Evolutionary conservation across 208 protist species (phyloP).

Genomic region (Phytomonas francai): DNA sequence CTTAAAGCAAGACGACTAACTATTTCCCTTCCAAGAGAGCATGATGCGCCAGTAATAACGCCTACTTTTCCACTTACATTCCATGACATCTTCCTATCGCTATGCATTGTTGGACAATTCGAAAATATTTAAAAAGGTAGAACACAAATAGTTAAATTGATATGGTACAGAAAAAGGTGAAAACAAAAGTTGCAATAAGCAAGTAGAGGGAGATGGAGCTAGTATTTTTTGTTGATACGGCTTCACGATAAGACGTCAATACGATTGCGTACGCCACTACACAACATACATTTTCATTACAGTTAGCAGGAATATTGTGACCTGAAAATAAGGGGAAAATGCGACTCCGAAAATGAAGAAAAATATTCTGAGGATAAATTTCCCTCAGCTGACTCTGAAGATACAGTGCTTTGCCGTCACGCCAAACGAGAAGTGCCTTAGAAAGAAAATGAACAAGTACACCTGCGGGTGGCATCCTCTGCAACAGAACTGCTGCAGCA

Average conservation of each 20-base stretch:
- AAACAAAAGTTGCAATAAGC: background rate
- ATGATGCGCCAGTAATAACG: slow-evolving; percentile 68
- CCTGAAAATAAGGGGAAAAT: background rate
- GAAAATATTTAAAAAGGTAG: background rate
- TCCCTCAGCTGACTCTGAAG: background rate
- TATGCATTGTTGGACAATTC: background rate
- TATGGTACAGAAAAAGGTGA: background rate
- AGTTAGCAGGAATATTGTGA: background rate
- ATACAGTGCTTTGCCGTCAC: background rate
- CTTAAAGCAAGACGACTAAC: slow-evolving; percentile 26
- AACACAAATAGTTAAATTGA: background rate
- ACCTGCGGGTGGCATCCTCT: background rate
- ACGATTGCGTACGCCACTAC: background rate
- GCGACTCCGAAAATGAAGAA: background rate
- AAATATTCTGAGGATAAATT: background rate
- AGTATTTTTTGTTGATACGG: background rate
- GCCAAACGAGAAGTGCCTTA: background rate
- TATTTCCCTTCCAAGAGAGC: slow-evolving; percentile 50
- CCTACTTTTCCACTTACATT: slow-evolving; percentile 46
- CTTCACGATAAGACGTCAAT: background rate
- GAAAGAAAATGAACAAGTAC: background rate
- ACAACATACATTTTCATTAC: background rate
- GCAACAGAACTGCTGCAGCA: background rate
- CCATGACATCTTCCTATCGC: slow-evolving; percentile 31
- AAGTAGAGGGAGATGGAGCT: background rate